phyloP scores from a whole-genome alignment of 1,284 basidiomycete genomes.

The Ganoderma leucocontextum region DNA sequence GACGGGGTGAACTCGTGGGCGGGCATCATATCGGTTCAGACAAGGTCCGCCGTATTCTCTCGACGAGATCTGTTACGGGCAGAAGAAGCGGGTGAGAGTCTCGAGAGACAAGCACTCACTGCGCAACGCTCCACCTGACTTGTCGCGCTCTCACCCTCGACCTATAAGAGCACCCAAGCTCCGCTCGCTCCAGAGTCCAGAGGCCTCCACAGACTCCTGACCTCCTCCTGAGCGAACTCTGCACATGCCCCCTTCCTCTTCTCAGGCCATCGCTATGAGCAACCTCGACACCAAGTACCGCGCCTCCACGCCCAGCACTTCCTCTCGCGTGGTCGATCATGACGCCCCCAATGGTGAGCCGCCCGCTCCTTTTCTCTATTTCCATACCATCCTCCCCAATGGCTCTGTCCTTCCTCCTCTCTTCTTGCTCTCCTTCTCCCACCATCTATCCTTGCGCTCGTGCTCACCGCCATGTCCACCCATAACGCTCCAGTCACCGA shows the following conservation, averaged over 20 bases:
- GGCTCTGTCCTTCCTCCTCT: slow-evolving; percentile 14
- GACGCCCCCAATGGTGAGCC: slow-evolving; percentile 69
- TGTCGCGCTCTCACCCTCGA: slow-evolving; percentile 19
- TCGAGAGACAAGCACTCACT: slow-evolving; percentile 9
- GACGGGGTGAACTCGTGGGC: not conserved
- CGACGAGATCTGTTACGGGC: not conserved
- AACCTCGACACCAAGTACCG: slow-evolving; percentile 41
- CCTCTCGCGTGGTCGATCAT: slow-evolving; percentile 76
- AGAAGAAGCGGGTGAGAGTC: not conserved
- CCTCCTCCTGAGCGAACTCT: not conserved
- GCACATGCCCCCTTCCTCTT: slow-evolving; percentile 4
- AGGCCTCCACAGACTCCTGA: not conserved
- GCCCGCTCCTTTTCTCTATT: slow-evolving; percentile 16
- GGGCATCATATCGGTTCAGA: not conserved
- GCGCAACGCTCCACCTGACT: slow-evolving; percentile 29
- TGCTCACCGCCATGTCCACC: slow-evolving; percentile 26
- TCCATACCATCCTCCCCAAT: not conserved
- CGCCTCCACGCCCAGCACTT: slow-evolving; percentile 37
- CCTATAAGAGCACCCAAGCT: slow-evolving; percentile 21
- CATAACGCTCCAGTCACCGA: slow-evolving; percentile 33
- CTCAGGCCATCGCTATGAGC: slow-evolving; percentile 27
- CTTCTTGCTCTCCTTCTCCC: slow-evolving; percentile 25
- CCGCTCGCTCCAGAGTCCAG: not conserved
- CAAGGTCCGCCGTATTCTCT: not conserved
- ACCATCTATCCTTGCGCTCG: slow-evolving; percentile 11